Evolutionary conservation across 805 yeast genomes (phyloP), one percentile per base, ranked within the genome.

Genomic region (Maudiozyma turicensis): DNA sequence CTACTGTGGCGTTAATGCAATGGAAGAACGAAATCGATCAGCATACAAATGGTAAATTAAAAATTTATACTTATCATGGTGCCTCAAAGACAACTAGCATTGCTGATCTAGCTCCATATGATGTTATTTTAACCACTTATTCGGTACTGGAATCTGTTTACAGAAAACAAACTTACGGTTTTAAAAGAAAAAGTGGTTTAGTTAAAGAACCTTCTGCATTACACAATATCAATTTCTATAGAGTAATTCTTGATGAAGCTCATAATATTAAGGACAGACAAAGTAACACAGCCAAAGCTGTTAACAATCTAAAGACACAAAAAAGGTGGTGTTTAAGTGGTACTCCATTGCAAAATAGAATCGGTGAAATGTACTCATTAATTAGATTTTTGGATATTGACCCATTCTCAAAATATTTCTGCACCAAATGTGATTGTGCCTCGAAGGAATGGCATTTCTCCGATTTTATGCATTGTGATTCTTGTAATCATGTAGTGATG

Each of bases 1-100:
- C 99, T 0, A 91, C 99, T 0, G 99, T 93, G n/a, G 98, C 98
- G 0, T 70, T 93, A 43, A 86, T 93, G 85, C 99, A 93, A 65
- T 93, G 99, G 99, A 86, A 83, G 60, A 80, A 84, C 58, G 99
- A 93, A 68, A 93, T 93, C 47, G 86, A 81, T 52, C 78, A 76
- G 45, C 96, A 93, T 64, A 84, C 98, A 0, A 80, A 78, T 34
- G 86, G 84, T 7, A 70, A 72, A 20, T 68, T 93, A 54, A 79
- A 74, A 51, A 87, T 84, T 5, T 78, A 80, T 14, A 68, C 91
- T 2, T 93, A 75, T 63, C 97, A 93, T 67, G 99, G 98, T 8
- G 84, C 93, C 0, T 84, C 82, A 57, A 74, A 96, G 47, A 77
- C 86, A 1, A 73, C 69, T 38, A 72, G 76, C 46, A 60, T 74